Base-by-base conservation (phyloP, 2,329 filamentous ascomycete genomes). In the Daldinia sp. region DNA sequence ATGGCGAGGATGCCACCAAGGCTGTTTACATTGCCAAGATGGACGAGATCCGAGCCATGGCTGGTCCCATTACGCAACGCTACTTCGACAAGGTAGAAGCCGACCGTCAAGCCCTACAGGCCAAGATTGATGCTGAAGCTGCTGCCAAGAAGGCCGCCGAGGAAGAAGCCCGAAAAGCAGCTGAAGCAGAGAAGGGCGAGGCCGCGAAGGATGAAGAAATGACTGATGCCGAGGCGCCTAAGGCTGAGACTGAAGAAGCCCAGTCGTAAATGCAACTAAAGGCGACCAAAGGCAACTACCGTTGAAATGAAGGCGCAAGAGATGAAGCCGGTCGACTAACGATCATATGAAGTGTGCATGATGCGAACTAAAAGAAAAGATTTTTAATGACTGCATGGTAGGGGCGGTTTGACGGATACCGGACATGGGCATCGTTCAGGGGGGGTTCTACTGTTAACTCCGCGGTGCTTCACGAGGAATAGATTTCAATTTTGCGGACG, bases 61-160 rank as follows among this genome's bases (percentile, higher is more conserved):
- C 93, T 47, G 95, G 94, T 13, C 94, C 95, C 61, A 92, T 99
- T 74, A 87, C 93, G 68, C 93, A 97, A 83, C 91, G 94, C 71
- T 93, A 97, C 85, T 94, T 94, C 77, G 95, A 99, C 78, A 97
- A 97, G 84, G 82, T 93, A 68, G 92, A 97, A 80, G 87, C 89
- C 64, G 93, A 97, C 80, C 90, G 93, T 70, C 87, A 91, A 76
- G 91, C 90, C 17, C 79, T 89, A 39, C 87, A 93, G 75, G 92
- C 94, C 61, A 90, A 86, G 79, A 79, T 88, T 54, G 93, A 95
- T 61, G 91, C 91, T 66, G 90, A 92, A 79, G 87, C 87, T 76
- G 89, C 90, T 71, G 90, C 90, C 58, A 92, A 91, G 79, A 91
- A 92, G 79, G 82, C 81, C 48, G 80, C 81, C 60, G 82, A 85